A percentile compares a stretch with the other conserved stretches of the same genome.
Conservation (phyloP, 768 basidiomycete species). For the Solioccasus polychromus region DNA sequence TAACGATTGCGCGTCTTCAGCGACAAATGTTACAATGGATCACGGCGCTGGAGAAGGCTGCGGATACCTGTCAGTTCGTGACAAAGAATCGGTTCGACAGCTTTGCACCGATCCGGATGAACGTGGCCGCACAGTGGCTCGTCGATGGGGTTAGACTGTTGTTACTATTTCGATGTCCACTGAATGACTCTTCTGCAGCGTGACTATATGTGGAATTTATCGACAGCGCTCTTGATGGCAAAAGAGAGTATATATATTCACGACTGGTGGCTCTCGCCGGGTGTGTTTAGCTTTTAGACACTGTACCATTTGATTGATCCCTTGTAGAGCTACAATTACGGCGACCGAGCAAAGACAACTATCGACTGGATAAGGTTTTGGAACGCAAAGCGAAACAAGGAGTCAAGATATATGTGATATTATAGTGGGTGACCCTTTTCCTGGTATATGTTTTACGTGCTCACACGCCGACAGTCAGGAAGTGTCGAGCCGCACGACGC, state of each 20-base stretch:
- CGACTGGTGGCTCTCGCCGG: constrained; percentile 97
- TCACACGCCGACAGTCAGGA: constrained; percentile 62
- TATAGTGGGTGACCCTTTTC: constrained; percentile 63
- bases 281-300: constrained; percentile 36
- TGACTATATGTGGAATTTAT: constrained; percentile 98
- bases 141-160: constrained; percentile 80
- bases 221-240: constrained; percentile 85
- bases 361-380: constrained; percentile 82
- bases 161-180: not conserved
- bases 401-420: constrained; percentile 92
- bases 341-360: constrained; percentile 78
- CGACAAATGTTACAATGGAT: constrained; percentile 98
- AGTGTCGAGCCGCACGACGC: constrained; percentile 93
- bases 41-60: constrained; percentile 80
- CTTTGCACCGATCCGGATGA: constrained; percentile 88
- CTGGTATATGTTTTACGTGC: not conserved
- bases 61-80: constrained; percentile 73
- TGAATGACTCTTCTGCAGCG: constrained; percentile 48
- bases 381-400: constrained; percentile 93
- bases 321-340: constrained; percentile 76
- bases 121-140: constrained; percentile 96
- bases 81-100: constrained; percentile 86
- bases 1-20: constrained; percentile 35
- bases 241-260: constrained; percentile 91
- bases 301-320: not conserved